phyloP scores from a whole-genome alignment of 2,329 filamentous ascomycete species.

The Nemania abortiva region DNA sequence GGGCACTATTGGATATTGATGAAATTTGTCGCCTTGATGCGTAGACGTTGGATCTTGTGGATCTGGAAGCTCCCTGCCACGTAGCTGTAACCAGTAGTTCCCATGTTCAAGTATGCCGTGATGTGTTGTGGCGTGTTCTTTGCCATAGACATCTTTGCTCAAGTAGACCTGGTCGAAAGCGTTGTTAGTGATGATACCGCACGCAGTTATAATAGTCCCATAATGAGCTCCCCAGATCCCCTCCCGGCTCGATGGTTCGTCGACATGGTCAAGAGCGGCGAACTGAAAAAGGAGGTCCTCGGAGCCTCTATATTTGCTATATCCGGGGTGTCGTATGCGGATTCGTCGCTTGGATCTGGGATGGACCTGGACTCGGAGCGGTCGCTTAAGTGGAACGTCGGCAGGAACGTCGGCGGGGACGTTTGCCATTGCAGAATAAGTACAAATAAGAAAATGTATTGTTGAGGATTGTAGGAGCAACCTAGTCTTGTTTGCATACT shows the following conservation, averaged over 20 bases:
- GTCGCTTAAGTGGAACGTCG: neutral
- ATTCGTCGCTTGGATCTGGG: neutral
- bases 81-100: constrained; percentile 14
- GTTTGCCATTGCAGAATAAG: neutral
- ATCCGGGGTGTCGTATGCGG: constrained; percentile 5
- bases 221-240: neutral
- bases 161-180: constrained; percentile 10
- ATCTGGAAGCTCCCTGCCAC: constrained; percentile 10
- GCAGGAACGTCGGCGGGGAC: neutral
- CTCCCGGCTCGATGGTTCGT: constrained; percentile 2
- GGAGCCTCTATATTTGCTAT: constrained; percentile 4
- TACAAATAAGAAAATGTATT: neutral
- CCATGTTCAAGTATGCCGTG: constrained; percentile 11
- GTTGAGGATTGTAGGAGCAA: neutral
- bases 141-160: neutral
- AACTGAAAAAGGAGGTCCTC: constrained; percentile 3
- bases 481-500: neutral
- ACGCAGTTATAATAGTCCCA: constrained; percentile 4
- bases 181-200: constrained; percentile 5
- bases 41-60: neutral
- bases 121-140: constrained; percentile 3
- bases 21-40: neutral
- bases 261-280: neutral
- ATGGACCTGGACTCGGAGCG: neutral
- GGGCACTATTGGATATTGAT: constrained; percentile 23